phyloP scores from a whole-genome alignment of 306 rosid genomes.

The Ziziphus jujuba region DNA sequence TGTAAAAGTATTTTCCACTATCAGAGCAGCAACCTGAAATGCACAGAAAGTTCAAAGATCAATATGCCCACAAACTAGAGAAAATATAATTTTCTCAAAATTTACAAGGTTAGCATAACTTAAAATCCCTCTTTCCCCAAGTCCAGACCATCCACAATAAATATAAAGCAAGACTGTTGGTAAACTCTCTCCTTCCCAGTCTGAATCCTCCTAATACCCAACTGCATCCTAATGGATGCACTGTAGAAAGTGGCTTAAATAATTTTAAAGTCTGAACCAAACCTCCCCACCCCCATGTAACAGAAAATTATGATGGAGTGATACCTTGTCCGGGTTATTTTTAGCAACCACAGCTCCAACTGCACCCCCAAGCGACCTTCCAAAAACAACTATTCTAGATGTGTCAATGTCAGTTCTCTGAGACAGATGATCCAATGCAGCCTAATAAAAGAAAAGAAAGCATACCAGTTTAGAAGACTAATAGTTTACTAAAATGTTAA shows the following conservation, averaged over 20 bases:
- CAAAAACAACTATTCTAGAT: conserved; percentile 86
- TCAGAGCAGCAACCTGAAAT: conserved; percentile 83
- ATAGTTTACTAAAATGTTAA: not conserved
- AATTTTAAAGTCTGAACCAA: not conserved
- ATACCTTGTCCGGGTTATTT: conserved; percentile 94
- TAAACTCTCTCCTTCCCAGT: too few species aligned
- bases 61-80: not conserved
- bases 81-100: not conserved
- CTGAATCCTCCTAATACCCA: too few species aligned
- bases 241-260: too few species aligned
- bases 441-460: conserved; percentile 45
- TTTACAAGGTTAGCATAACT: too few species aligned
- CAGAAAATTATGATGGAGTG: conserved; percentile 1
- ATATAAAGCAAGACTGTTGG: too few species aligned
- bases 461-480: not conserved
- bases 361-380: conserved; percentile 99
- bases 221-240: too few species aligned
- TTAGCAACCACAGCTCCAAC: conserved; percentile 89
- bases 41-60: conserved; percentile 25
- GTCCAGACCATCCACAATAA: too few species aligned
- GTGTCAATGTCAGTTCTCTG: conserved; percentile 92
- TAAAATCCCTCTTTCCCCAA: too few species aligned
- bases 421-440: conserved; percentile 96
- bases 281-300: not conserved
- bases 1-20: conserved; percentile 92